Conservation (phyloP, 805 yeast species). For the Cyberlindnera misumaiensis region DNA sequence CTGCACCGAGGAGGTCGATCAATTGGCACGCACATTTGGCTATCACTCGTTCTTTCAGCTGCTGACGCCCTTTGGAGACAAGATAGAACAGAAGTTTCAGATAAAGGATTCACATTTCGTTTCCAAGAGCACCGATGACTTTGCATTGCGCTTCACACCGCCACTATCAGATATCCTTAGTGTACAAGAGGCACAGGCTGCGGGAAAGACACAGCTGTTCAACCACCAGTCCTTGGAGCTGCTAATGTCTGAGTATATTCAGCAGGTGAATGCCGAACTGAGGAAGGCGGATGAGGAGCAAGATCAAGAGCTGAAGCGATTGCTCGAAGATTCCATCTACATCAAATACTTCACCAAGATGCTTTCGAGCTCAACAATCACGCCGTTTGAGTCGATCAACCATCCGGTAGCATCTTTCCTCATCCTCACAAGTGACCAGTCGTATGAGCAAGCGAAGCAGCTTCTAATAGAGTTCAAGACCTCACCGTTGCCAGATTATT, state of each 20-base stretch:
- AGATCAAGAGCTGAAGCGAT: constrained; percentile 22
- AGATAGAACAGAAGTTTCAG: constrained; percentile 39
- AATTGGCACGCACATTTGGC: constrained; percentile 34
- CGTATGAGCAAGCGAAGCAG: constrained; percentile 50
- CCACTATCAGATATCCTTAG: constrained; percentile 30
- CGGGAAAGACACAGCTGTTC: constrained; percentile 24
- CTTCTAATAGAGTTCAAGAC: constrained; percentile 47
- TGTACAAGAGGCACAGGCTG: constrained; percentile 18
- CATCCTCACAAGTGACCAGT: constrained; percentile 50
- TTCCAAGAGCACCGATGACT: constrained; percentile 43
- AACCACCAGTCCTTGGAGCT: constrained; percentile 31
- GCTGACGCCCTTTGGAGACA: constrained; percentile 50
- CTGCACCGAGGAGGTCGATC: constrained; percentile 40
- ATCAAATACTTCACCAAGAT: constrained; percentile 51
- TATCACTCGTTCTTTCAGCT: constrained; percentile 40
- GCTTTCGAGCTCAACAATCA: constrained; percentile 50
- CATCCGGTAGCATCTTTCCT: constrained; percentile 79
- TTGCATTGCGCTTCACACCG: constrained; percentile 47
- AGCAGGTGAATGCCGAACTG: constrained; percentile 19
- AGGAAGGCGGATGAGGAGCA: constrained; percentile 8
- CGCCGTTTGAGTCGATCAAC: constrained; percentile 78
- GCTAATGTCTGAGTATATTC: constrained; percentile 27
- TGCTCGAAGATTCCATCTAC: constrained; percentile 43
- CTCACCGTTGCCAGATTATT: constrained; percentile 47
- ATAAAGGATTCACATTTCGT: constrained; percentile 46